A percentile compares a stretch with the other conserved stretches of the same genome.
Conservation (phyloP, 2,329 filamentous ascomycete genomes). For the Grosmannia serpens region DNA sequence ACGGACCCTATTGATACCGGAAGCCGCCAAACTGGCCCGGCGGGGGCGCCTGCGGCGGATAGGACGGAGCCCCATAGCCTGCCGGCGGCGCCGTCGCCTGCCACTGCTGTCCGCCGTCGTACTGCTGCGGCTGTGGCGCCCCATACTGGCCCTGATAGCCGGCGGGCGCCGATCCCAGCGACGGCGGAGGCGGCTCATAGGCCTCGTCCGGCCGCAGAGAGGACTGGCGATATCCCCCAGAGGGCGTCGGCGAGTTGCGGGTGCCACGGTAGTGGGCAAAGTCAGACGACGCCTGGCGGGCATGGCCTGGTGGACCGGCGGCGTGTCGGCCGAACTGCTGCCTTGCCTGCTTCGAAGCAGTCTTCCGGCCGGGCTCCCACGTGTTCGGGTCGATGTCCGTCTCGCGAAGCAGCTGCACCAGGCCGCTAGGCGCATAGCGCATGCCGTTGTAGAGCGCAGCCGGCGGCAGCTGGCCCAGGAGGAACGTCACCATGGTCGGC, state of each 20-base stretch:
- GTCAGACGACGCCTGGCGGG: slow-evolving; percentile 31
- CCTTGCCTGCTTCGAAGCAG: slow-evolving; percentile 16
- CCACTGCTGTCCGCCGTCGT: background rate
- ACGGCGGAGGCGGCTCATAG: slow-evolving; percentile 28
- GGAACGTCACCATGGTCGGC: slow-evolving; percentile 55
- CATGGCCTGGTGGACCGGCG: background rate
- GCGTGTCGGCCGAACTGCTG: slow-evolving; percentile 15
- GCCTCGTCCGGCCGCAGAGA: slow-evolving; percentile 37
- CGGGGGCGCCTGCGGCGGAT: slow-evolving; percentile 4
- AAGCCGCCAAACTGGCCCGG: slow-evolving; percentile 8
- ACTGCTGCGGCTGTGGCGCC: slow-evolving; percentile 13
- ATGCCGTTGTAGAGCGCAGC: slow-evolving; percentile 60
- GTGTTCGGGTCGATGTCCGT: slow-evolving; percentile 48
- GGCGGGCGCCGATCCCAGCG: background rate
- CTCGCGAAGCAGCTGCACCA: slow-evolving; percentile 63
- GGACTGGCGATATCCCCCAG: slow-evolving; percentile 38
- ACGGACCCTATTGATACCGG: slow-evolving; percentile 7
- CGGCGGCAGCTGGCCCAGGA: slow-evolving; percentile 63
- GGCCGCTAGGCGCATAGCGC: slow-evolving; percentile 55
- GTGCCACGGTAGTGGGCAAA: slow-evolving; percentile 17
- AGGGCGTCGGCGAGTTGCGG: slow-evolving; percentile 11
- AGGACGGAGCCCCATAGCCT: background rate
- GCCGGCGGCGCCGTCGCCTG: background rate
- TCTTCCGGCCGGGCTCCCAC: slow-evolving; percentile 31
- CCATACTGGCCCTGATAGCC: background rate